phyloP scores from a whole-genome alignment of 352 stramenopile genomes.

The Detonula confervacea region DNA sequence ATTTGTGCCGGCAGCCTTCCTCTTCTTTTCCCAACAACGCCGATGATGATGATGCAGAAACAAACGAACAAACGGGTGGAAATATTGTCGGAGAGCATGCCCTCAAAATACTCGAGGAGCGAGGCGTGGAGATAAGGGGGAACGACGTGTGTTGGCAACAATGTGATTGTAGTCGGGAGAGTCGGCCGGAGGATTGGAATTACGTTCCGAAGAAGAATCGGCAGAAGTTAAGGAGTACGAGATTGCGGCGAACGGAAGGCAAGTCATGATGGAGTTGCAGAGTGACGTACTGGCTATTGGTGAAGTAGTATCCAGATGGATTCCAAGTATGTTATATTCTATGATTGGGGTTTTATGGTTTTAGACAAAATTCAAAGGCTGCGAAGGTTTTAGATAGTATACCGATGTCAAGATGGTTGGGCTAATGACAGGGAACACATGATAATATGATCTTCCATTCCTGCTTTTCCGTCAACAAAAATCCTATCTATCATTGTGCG shows the following conservation, averaged over 20 bases:
- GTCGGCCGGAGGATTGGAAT: conserved; percentile 16
- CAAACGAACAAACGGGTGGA: not conserved
- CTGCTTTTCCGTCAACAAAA: no score
- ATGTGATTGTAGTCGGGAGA: conserved; percentile 15
- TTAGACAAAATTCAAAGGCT: no score
- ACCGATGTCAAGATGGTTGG: no score
- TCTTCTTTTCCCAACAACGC: not conserved
- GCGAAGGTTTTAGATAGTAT: no score
- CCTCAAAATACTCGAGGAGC: conserved; percentile 23
- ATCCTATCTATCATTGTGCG: no score
- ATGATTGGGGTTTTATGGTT: no score
- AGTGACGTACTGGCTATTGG: no score
- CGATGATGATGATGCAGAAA: not conserved
- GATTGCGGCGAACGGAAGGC: conserved; percentile 28
- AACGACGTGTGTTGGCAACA: conserved; percentile 52
- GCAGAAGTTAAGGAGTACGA: conserved; percentile 31
- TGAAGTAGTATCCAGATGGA: no score
- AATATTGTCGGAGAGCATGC: conserved; percentile 40
- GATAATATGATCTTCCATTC: no score
- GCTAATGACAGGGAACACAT: no score
- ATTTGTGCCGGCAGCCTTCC: conserved; percentile 35
- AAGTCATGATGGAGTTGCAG: not conserved
- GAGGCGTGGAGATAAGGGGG: conserved; percentile 27
- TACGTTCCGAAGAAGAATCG: conserved; percentile 46
- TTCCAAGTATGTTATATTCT: not conserved